A percentile compares a stretch with the other conserved stretches of the same genome.
These are phyloP conservation scores for Dendrobium officinale DNA, from an alignment of 106 monocot genomes.

Conservation along the genomic window DNA sequence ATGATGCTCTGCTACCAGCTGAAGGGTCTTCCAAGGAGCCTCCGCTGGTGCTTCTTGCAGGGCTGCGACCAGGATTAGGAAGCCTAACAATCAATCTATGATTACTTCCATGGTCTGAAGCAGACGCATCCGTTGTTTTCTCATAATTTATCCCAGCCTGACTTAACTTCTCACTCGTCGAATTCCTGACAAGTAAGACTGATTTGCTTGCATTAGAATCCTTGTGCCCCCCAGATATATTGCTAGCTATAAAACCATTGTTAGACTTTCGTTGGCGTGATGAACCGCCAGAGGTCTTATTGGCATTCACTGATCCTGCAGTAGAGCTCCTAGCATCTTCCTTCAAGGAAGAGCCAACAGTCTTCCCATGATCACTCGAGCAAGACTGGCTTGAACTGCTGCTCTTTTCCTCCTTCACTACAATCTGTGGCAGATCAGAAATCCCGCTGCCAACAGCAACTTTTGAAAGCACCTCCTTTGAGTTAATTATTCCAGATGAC, in stretches of 20 bases:
- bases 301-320: constrained; percentile 47
- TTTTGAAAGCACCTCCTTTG: constrained; percentile 44
- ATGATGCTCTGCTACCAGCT: constrained; percentile 45
- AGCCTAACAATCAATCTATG: constrained; percentile 83
- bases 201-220: constrained; percentile 46
- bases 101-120: constrained; percentile 44
- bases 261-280: constrained; percentile 58
- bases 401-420: constrained; percentile 79
- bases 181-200: constrained; percentile 20
- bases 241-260: constrained; percentile 46
- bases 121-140: constrained; percentile 30
- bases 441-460: constrained; percentile 12
- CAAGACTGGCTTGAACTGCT: constrained; percentile 82
- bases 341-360: constrained; percentile 39
- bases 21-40: constrained; percentile 50
- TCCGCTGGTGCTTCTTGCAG: constrained; percentile 33
- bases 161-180: constrained; percentile 32
- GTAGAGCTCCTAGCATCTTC: constrained; percentile 74
- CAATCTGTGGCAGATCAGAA: constrained; percentile 30
- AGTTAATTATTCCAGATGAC: constrained; percentile 9
- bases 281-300: constrained; percentile 43
- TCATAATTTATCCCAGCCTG: constrained; percentile 45
- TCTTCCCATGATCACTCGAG: constrained; percentile 59
- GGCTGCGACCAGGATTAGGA: constrained; percentile 62
- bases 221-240: constrained; percentile 31